Percentiles rank a stretch among this genome's conserved stretches.
These are phyloP conservation scores for Sordariomycetes sp. DNA, from an alignment of 2,329 filamentous ascomycete genomes.

Conservation along the genomic window DNA sequence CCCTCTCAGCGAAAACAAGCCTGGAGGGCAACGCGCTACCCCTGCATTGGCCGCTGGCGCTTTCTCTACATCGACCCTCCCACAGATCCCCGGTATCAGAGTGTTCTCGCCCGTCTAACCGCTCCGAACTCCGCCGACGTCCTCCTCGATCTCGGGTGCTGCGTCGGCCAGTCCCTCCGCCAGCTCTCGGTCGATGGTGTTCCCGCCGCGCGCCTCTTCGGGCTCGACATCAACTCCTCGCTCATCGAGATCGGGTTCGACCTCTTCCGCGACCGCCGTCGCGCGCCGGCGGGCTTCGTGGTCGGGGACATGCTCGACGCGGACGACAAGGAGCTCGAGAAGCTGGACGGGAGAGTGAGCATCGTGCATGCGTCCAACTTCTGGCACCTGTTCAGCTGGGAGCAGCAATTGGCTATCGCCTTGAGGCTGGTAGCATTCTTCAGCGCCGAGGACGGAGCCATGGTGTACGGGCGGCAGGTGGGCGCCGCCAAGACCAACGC, in stretches of 20 bases:
- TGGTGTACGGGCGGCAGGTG: slow-evolving; percentile 42
- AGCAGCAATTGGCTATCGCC: slow-evolving; percentile 32
- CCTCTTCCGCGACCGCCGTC: slow-evolving; percentile 44
- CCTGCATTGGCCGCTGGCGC: slow-evolving; percentile 38
- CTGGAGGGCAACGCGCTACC: slow-evolving; percentile 31
- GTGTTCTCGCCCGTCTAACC: slow-evolving; percentile 29
- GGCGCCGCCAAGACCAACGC: slow-evolving; percentile 14
- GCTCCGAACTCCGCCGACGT: slow-evolving; percentile 24
- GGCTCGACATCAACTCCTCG: slow-evolving; percentile 33
- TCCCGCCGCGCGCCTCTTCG: slow-evolving; percentile 33
- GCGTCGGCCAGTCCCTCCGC: slow-evolving; percentile 38
- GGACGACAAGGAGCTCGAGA: slow-evolving; percentile 20
- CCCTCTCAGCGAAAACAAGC: slow-evolving; percentile 28
- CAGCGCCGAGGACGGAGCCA: slow-evolving; percentile 28
- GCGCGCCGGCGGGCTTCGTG: slow-evolving; percentile 25
- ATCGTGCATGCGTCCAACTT: slow-evolving; percentile 38
- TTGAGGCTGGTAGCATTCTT: slow-evolving; percentile 33
- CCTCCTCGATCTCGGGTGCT: slow-evolving; percentile 39
- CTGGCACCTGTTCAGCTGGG: slow-evolving; percentile 38
- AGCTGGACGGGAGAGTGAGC: slow-evolving; percentile 27
- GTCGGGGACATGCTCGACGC: slow-evolving; percentile 37
- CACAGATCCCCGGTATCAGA: slow-evolving; percentile 28
- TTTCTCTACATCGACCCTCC: slow-evolving; percentile 32
- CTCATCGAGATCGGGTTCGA: slow-evolving; percentile 51
- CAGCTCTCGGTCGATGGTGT: slow-evolving; percentile 40